Evolutionary conservation across 2,329 filamentous ascomycete genomes (phyloP), one percentile per base, ranked within the genome.

Genomic region (Sarocladium kiliense): DNA sequence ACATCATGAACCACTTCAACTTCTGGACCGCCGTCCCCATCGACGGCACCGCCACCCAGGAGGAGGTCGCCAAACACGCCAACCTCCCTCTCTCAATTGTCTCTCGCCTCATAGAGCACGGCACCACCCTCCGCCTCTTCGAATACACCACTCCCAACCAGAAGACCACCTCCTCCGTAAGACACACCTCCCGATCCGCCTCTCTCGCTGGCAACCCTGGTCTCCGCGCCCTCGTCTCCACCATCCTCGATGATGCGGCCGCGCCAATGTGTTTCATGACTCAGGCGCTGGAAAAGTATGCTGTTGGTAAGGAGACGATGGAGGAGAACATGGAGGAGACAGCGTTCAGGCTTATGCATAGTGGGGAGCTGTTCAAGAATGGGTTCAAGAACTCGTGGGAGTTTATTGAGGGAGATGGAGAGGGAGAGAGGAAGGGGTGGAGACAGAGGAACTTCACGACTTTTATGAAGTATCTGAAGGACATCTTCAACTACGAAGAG

Each of bases 21-120:
- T 79, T 81, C 60, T 80, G 76, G 75, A 66, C 70, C 11, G 72
- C 75, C 4, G 76, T 82, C 5, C 77, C 78, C 2, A 54, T 79
- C 1, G 66, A 74, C 23, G 75, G 75, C 16, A 67, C 70, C 3
- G 74, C 76, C 6, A 73, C 75, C 2, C 73, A 73, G 54, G 57
- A 63, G 3, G 71, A 74, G 11, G 72, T 77, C 18, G 67, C 74
- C 16, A 59, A 66, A 26, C 62, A 68, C 27, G 66, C 68, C 2
- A 61, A 63, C 16, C 70, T 76, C 3, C 74, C 74, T 0, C 60
- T 66, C 32, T 70, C 72, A 25, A 68, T 74, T 18, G 71, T 70
- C 30, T 61, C 62, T 25, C 70, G 73, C 18, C 58, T 75, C 21
- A 50, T 76, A 30, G 65, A 69, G 55, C 71, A 75, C 60, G 71